phyloP scores from a whole-genome alignment of 1,139 yeast species.

The Protomyces inundatus region DNA sequence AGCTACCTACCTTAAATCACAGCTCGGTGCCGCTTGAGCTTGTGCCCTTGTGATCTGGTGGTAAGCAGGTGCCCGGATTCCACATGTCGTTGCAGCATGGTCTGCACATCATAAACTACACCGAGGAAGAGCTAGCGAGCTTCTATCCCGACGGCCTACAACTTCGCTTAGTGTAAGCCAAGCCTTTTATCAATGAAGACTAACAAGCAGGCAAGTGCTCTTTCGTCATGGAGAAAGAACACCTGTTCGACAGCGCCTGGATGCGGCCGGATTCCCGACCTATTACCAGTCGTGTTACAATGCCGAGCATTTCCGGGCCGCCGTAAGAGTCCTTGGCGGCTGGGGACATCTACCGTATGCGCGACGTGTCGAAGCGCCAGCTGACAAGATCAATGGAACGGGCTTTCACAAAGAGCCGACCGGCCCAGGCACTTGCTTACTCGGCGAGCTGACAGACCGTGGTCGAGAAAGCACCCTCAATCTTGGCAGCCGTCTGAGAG shows the following conservation, averaged over 20 bases:
- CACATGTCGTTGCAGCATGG: background rate
- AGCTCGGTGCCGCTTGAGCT: too few species aligned
- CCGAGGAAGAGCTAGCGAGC: conserved; percentile 26
- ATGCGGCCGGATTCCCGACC: conserved; percentile 32
- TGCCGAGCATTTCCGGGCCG: conserved; percentile 31
- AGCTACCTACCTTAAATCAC: too few species aligned
- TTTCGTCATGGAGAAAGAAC: conserved; percentile 34
- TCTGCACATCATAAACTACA: background rate
- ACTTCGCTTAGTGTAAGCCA: conserved; percentile 20
- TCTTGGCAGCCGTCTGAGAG: conserved; percentile 32
- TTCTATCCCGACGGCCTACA: conserved; percentile 31
- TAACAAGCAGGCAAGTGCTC: conserved; percentile 27
- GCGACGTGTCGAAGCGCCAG: conserved; percentile 16
- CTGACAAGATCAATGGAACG: background rate
- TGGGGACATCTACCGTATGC: conserved; percentile 20
- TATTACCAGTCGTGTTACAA: conserved; percentile 33
- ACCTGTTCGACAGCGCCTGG: conserved; percentile 33
- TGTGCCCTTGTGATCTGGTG: too few species aligned
- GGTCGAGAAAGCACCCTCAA: conserved; percentile 32
- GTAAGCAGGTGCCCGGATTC: too few species aligned
- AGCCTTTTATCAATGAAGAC: background rate
- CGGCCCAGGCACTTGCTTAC: conserved; percentile 28
- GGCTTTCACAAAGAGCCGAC: background rate
- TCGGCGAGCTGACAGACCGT: conserved; percentile 33
- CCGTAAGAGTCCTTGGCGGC: background rate